phyloP scores from a whole-genome alignment of 768 basidiomycete species.

The Podaxis mareebaensis region DNA sequence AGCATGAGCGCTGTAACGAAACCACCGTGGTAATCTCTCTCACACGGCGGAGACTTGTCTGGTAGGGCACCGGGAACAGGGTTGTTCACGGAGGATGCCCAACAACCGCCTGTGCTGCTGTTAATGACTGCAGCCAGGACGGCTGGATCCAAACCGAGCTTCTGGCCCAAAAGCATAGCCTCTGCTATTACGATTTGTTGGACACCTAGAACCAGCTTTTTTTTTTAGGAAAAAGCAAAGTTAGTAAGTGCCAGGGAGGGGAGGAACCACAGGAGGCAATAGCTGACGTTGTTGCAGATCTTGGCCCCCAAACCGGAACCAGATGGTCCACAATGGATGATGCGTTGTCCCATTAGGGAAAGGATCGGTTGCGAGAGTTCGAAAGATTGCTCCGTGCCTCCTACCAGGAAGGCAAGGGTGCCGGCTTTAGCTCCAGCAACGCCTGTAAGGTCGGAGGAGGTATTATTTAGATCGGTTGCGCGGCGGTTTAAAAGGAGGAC shows the following conservation, averaged over 20 bases:
- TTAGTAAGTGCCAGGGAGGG: slow-evolving; percentile 7
- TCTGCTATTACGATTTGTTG: slow-evolving; percentile 86
- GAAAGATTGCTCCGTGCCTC: slow-evolving; percentile 66
- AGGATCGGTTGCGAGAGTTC: slow-evolving; percentile 58
- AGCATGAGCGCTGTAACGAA: slow-evolving; percentile 84
- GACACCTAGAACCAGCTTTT: slow-evolving; percentile 64
- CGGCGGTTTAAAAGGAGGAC: slow-evolving; percentile 23
- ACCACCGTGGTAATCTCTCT: slow-evolving; percentile 81
- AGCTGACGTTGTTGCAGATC: slow-evolving; percentile 82
- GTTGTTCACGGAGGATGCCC: slow-evolving; percentile 86
- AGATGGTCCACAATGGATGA: slow-evolving; percentile 81
- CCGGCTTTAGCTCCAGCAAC: slow-evolving; percentile 87
- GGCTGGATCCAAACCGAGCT: slow-evolving; percentile 74
- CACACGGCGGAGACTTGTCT: slow-evolving; percentile 77
- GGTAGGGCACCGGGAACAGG: slow-evolving; percentile 77
- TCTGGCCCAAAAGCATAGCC: slow-evolving; percentile 85
- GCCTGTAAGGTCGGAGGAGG: slow-evolving; percentile 41
- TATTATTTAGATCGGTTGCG: slow-evolving; percentile 1
- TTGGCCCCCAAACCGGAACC: slow-evolving; percentile 86
- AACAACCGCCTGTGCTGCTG: slow-evolving; percentile 80
- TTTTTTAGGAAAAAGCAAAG: slow-evolving; percentile 13
- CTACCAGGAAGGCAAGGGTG: slow-evolving; percentile 90
- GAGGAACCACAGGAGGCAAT: slow-evolving; percentile 30
- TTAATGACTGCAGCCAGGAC: slow-evolving; percentile 84
- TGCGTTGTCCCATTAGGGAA: slow-evolving; percentile 74